These are phyloP conservation scores for Tricholoma bakamatsutake DNA, from an alignment of 768 basidiomycete genomes.

Conservation along the genomic window DNA sequence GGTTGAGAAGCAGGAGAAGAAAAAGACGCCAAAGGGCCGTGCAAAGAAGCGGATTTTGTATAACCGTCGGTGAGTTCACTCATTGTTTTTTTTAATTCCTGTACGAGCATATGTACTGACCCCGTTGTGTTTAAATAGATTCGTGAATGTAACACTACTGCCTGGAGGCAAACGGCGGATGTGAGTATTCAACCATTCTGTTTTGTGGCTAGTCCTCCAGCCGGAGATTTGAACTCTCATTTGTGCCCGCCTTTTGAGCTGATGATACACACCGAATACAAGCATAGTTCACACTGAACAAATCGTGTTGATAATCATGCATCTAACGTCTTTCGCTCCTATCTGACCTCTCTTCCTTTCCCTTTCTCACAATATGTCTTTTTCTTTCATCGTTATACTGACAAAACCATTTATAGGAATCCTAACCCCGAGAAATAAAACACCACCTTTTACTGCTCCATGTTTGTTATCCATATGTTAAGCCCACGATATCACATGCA, in stretches of 20 bases:
- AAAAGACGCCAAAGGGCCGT: constrained; percentile 95
- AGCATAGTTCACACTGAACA: constrained; percentile 98
- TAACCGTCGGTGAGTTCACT: constrained; percentile 73
- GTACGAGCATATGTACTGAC: neutral
- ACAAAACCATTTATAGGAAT: constrained; percentile 38
- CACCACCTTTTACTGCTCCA: neutral
- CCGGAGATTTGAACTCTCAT: neutral
- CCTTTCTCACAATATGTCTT: constrained; percentile 7
- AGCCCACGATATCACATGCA: no score
- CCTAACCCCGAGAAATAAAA: constrained; percentile 61
- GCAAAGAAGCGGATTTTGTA: constrained; percentile 90
- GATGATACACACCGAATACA: constrained; percentile 57
- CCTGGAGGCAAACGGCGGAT: constrained; percentile 94
- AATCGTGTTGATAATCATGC: constrained; percentile 73
- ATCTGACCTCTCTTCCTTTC: constrained; percentile 59
- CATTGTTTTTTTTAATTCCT: neutral
- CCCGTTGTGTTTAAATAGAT: constrained; percentile 37
- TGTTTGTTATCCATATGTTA: no score
- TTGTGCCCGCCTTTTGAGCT: constrained; percentile 1
- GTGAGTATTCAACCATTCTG: constrained; percentile 50
- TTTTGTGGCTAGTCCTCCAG: neutral
- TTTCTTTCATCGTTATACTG: constrained; percentile 16
- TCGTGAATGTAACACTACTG: constrained; percentile 89
- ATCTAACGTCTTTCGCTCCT: constrained; percentile 99
- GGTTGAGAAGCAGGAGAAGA: constrained; percentile 98